Evolutionary conservation across 176 grass and related monocot species (phyloP), one percentile per base, ranked within the genome.

Genomic region (Typha latifolia): DNA sequence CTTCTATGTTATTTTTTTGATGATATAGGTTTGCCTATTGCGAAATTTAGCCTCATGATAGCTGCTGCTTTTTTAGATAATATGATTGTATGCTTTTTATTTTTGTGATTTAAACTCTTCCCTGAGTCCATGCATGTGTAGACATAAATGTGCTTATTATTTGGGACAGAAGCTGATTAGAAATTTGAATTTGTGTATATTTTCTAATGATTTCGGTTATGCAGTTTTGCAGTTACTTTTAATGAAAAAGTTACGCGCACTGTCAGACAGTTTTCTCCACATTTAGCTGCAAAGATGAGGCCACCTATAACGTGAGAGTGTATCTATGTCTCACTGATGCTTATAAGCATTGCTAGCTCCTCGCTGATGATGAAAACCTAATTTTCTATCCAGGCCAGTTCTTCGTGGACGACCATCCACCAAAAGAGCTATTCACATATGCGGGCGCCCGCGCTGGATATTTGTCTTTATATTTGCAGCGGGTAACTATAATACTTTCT

Each of bases 351-450:
- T 8, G 51, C 26, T 51, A 10, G 69, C 67, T 67, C 3, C 37
- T 43, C 37, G 0, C 48, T 15, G 10, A 71, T 75, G 14, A 22
- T 43, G 5, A 6, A 8, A 43, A 43, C 37, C 37, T 14, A 55
- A 62, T 64, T 21, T 75, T 14, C 55, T 69, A 53, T 23, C 11
- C 49, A 99, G 95, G 47, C 95, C 95, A 69, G 95, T 99, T 85
- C 61, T 94, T 80, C 95, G 81, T 47, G 89, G 86, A 49, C 81
- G 89, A 67, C 84, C 95, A 78, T 80, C 85, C 37, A 72, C 85
- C n/a, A 99, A 90, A 75, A 87, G 95, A 69, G 88, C 95, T 12
- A 99, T 99, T 80, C 95, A 99, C 82, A 99, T 99, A 77, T 99
- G 95, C 52, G 95, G 95, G 11, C 76, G 81, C 26, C 95, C 89